These are phyloP conservation scores for Blastocystis sp. DNA, from an alignment of 352 stramenopile species.

Conservation along the genomic window DNA sequence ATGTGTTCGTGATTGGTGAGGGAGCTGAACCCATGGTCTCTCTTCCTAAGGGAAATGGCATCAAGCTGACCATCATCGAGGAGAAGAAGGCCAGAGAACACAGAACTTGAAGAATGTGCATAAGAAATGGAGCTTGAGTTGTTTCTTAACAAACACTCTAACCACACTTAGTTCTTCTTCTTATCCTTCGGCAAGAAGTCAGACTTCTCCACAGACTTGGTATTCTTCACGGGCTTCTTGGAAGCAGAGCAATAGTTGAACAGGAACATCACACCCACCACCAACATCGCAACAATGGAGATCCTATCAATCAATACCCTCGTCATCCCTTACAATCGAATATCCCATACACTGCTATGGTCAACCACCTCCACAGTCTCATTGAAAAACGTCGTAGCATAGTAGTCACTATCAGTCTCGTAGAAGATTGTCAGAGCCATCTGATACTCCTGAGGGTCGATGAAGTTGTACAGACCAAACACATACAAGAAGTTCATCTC, in stretches of 20 bases:
- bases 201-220: background rate
- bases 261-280: background rate
- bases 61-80: no score
- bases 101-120: no score
- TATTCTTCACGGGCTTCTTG: background rate
- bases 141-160: background rate
- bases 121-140: no score
- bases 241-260: background rate
- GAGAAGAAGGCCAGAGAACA: no score
- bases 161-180: conserved; percentile 26
- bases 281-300: background rate
- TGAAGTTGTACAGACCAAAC: conserved; percentile 59
- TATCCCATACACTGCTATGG: conserved; percentile 37
- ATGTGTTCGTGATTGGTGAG: no score
- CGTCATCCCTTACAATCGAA: background rate
- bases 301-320: background rate
- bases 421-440: conserved; percentile 61
- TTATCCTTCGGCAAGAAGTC: conserved; percentile 29
- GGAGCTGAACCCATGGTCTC: no score
- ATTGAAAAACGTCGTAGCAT: conserved; percentile 56
- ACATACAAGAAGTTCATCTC: conserved; percentile 62
- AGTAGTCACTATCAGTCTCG: conserved; percentile 58
- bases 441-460: conserved; percentile 58
- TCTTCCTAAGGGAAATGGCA: no score
- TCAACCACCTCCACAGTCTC: conserved; percentile 52